phyloP scores from a whole-genome alignment of 768 basidiomycete species.

The Kwoniella pini region DNA sequence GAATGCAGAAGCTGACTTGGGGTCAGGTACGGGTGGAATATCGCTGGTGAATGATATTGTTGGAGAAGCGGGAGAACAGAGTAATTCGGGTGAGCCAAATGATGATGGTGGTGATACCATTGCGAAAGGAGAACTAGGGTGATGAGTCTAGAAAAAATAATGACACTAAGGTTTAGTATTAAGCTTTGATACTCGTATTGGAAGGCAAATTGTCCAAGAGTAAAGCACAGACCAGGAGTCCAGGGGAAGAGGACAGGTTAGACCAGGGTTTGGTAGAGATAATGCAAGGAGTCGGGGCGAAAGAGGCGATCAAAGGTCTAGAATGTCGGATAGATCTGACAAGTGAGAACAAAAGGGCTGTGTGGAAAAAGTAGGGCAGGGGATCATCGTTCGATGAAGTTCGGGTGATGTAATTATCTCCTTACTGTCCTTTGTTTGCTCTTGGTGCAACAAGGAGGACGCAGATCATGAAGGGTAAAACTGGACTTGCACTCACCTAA shows the following conservation, averaged over 20 bases:
- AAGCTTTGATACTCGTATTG: neutral
- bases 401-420: too few relatives aligned
- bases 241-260: neutral
- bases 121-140: too few relatives aligned
- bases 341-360: neutral
- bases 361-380: neutral
- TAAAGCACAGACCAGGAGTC: neutral
- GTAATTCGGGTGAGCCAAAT: slow-evolving; percentile 10
- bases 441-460: too few relatives aligned
- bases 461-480: too few relatives aligned
- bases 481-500: too few relatives aligned
- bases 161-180: neutral
- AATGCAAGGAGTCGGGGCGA: neutral
- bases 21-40: slow-evolving; percentile 10
- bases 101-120: slow-evolving; percentile 11
- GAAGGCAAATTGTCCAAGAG: neutral
- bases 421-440: too few relatives aligned
- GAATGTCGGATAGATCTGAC: neutral
- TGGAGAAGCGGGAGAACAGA: slow-evolving; percentile 3
- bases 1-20: slow-evolving; percentile 7
- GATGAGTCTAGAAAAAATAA: too few relatives aligned
- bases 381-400: neutral
- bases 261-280: neutral
- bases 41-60: slow-evolving; percentile 4
- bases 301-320: neutral